Evolutionary conservation across 1,139 yeast genomes (phyloP), one percentile per base, ranked within the genome.

Genomic region (Yamadazyma siamensis): DNA sequence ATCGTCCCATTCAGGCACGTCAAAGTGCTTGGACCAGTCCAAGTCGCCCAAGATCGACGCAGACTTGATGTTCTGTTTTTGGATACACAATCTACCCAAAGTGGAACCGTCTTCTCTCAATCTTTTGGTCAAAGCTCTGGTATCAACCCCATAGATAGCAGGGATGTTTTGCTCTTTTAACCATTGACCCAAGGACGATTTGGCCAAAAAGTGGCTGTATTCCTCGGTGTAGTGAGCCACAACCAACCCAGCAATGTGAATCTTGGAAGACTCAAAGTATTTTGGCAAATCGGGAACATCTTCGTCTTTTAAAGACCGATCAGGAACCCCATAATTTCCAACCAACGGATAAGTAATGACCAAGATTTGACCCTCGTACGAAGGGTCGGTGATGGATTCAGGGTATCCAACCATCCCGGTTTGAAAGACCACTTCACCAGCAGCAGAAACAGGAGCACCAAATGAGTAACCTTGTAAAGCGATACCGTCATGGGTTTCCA

Each of bases 391-490:
- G 58, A 94, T 77, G 39, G 97, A 82, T 64, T 94, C 99, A 27
- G 98, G 98, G 61, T 94, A 94, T 44, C 99, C 99, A 49, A 91
- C 98, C 98, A 94, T 94, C 71, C 98, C 98, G 43, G 99, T 94
- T 66, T 91, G 98, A 77, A 94, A 94, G 43, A 94, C 99, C 54
- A 91, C 77, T 69, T 94, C 99, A 73, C 99, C 99, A 38, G 98
- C 95, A 36, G 81, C 79, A 21, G 91, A 65, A 39, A 71, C 77
- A 41, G 82, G 82, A 36, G 98, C 96, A 71, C 99, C 99, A 50
- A 94, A 94, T 15, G 98, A 89, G 69, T 86, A 91, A 64, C 99
- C 99, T 65, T 88, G 95, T 48, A 89, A 74, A 39, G 82, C 79
- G 43, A 80, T 64, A 41, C 97, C 97, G 61, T 88, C 94, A 51